Evolutionary conservation across 768 basidiomycete species (phyloP), one percentile per base, ranked within the genome.

Genomic region (Sutorius australiensis): DNA sequence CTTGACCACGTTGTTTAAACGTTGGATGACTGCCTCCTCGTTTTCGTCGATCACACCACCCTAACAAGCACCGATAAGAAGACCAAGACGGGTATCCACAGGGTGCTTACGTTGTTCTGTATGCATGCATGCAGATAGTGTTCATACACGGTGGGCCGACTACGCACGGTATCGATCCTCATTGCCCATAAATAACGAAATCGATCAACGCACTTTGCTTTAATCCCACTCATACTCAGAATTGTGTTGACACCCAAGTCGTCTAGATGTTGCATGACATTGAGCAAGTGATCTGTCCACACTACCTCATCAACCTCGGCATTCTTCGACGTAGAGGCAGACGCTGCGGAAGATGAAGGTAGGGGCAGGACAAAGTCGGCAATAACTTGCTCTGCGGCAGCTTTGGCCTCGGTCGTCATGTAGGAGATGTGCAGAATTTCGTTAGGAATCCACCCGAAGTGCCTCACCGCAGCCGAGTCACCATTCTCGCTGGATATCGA

Each of bases 371-470:
- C 81, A 56, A 84, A 81, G n/a, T 86, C 79, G n/a, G 77, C 77
- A 1, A 93, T 61, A 17, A 84, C 77, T 43, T 83, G 75, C 61
- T 92, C 89, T 11, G 87, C 81, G 2, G 82, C 67, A 19, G 79
- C 65, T 85, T 82, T 80, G 39, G 83, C 76, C 61, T 91, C 88
- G 0, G 67, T 34, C 13, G 74, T 78, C 16, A 77, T 66, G n/a
- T 74, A 69, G 9, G 77, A 74, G 55, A 80, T 77, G 38, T 77
- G 76, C 9, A 95, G 73, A 30, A 98, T 74, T 37, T 78, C 74
- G 27, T 86, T 77, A 0, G 97, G 94, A 55, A 99, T 98, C 97
- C 97, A 99, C 0, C 82, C 83, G 63, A 98, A 98, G 42, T 95
- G 89, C 14, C 73, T 62, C 30, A 86, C 77, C 2, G 92, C 92